phyloP scores from a whole-genome alignment of 2,329 filamentous ascomycete genomes.

The Alternaria sp. region DNA sequence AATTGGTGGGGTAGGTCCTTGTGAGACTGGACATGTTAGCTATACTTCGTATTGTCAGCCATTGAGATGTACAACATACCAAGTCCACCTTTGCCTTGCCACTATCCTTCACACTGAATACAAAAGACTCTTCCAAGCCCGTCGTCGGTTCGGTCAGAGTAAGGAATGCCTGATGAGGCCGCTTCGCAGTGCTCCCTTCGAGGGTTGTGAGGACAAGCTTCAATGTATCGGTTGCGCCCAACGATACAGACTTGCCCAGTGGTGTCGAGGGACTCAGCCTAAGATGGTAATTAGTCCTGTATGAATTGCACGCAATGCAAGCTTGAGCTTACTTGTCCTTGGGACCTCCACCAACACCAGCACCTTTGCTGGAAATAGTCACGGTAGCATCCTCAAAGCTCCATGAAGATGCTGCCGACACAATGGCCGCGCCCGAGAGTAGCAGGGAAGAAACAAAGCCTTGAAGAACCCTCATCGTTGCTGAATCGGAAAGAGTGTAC shows the following conservation, averaged over 20 bases:
- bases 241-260: constrained; percentile 68
- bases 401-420: constrained; percentile 68
- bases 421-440: constrained; percentile 52
- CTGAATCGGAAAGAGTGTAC: constrained; percentile 35
- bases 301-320: constrained; percentile 2
- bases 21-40: constrained; percentile 69
- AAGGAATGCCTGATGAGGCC: constrained; percentile 93
- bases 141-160: constrained; percentile 76
- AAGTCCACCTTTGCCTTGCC: constrained; percentile 87
- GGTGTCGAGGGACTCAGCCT: constrained; percentile 62
- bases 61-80: constrained; percentile 62
- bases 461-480: constrained; percentile 54
- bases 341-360: constrained; percentile 58
- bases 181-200: constrained; percentile 78
- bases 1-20: constrained; percentile 90
- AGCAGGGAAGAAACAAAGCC: constrained; percentile 56
- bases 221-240: constrained; percentile 75
- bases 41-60: constrained; percentile 2
- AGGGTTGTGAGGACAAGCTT: constrained; percentile 84
- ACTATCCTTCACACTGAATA: constrained; percentile 82
- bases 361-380: constrained; percentile 68
- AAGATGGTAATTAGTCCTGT: constrained; percentile 12
- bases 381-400: constrained; percentile 76
- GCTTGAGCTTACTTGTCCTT: constrained; percentile 70
- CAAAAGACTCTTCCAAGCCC: constrained; percentile 86